phyloP scores from a whole-genome alignment of 805 yeast species.

The Ogataea pini region DNA sequence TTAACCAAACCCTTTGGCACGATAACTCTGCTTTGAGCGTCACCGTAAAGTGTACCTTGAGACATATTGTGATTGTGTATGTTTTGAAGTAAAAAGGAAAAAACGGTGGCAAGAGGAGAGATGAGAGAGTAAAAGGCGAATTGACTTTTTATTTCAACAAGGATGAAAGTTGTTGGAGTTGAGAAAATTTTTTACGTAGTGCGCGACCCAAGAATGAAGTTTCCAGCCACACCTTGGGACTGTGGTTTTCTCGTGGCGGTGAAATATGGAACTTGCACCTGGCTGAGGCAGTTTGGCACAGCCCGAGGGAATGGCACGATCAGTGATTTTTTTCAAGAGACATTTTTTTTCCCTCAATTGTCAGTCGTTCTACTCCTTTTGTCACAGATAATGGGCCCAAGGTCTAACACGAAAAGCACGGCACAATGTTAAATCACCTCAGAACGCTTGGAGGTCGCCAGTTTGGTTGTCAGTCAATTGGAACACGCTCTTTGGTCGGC shows the following conservation, averaged over 20 bases:
- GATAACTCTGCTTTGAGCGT: conserved; percentile 33
- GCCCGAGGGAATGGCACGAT: not conserved
- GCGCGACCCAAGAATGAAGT: not conserved
- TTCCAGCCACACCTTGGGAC: conserved; percentile 3
- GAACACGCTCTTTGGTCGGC: not conserved
- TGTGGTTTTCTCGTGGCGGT: conserved; percentile 2
- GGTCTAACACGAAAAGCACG: no score
- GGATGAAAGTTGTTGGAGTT: not conserved
- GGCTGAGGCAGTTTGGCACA: not conserved
- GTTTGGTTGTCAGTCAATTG: not conserved
- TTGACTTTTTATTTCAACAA: not conserved
- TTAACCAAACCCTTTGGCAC: conserved; percentile 48
- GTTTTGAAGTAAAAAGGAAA: not conserved
- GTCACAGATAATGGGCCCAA: not conserved
- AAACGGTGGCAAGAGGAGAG: not conserved
- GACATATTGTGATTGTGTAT: conserved; percentile 29
- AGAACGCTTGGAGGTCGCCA: not conserved
- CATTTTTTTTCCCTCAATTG: not conserved
- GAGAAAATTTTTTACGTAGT: conserved; percentile 3
- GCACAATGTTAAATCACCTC: not conserved
- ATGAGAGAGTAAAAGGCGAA: not conserved
- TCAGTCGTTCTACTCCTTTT: no score
- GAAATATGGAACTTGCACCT: not conserved
- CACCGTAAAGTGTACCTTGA: conserved; percentile 38
- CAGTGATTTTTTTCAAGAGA: no score